Evolutionary conservation across 495 filamentous ascomycete genomes (phyloP).

Genomic region (Patellaria atrata): DNA sequence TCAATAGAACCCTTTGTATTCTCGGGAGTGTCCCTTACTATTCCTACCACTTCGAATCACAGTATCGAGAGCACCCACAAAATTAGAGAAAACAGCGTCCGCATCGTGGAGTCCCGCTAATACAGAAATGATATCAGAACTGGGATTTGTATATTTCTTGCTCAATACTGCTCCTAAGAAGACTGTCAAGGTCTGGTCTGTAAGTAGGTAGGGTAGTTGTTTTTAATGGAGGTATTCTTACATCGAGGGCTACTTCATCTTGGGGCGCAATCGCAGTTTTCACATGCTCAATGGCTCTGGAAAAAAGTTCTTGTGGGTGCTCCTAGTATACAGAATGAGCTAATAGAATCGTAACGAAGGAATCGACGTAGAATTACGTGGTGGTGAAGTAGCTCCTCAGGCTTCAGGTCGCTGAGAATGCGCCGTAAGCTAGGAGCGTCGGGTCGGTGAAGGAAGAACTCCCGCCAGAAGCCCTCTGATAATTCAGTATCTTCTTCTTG

Average conservation of each 20-base stretch:
- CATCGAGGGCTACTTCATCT: constrained; percentile 77
- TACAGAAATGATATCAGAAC: constrained; percentile 83
- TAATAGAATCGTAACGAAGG: background rate
- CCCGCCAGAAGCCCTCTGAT: constrained; percentile 86
- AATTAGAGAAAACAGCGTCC: constrained; percentile 73
- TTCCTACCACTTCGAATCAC: constrained; percentile 66
- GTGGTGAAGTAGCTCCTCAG: constrained; percentile 60
- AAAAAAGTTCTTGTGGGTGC: constrained; percentile 68
- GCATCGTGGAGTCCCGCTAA: constrained; percentile 79
- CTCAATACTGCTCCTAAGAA: constrained; percentile 67
- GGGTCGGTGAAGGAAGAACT: constrained; percentile 82
- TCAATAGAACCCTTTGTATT: constrained; percentile 2
- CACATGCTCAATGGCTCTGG: constrained; percentile 52
- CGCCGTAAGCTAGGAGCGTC: constrained; percentile 49
- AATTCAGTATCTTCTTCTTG: constrained; percentile 50
- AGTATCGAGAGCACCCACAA: constrained; percentile 66
- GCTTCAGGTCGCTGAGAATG: constrained; percentile 49
- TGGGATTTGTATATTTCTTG: constrained; percentile 92
- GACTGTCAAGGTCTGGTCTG: constrained; percentile 65
- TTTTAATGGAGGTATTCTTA: constrained; percentile 33
- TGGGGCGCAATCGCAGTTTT: constrained; percentile 45
- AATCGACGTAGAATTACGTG: constrained; percentile 35
- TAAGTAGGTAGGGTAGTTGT: constrained; percentile 25
- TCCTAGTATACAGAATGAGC: constrained; percentile 27
- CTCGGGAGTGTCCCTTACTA: constrained; percentile 35